Evolutionary conservation across 179 eudicot genomes (phyloP).

Genomic region (Beta lomatogona): DNA sequence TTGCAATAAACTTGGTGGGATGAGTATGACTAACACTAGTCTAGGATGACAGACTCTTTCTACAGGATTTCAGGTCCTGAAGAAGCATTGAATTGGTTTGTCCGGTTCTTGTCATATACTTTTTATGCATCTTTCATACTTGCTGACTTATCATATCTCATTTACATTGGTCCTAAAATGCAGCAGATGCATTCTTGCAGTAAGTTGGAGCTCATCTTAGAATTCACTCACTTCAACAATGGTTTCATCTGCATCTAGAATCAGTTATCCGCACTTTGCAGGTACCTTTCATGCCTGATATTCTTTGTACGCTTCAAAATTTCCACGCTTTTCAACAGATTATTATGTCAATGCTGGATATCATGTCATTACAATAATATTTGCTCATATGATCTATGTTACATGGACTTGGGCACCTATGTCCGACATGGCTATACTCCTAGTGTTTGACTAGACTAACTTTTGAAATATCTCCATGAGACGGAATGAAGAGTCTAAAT

Average conservation of each 20-base stretch:
- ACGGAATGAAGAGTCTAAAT: neutral
- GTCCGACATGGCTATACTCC: neutral
- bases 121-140: neutral
- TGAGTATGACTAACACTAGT: neutral
- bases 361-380: neutral
- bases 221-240: neutral
- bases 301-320: neutral
- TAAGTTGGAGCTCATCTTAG: neutral
- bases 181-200: neutral
- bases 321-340: neutral
- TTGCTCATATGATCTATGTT: neutral
- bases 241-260: neutral
- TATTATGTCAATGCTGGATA: neutral
- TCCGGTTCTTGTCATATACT: neutral
- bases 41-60: neutral
- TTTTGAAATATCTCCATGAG: neutral
- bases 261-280: neutral
- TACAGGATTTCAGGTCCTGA: too few relatives aligned
- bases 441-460: neutral
- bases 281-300: neutral
- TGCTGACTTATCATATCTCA: neutral
- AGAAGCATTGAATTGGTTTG: too few relatives aligned
- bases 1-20: constrained; percentile 9
- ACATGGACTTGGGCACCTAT: neutral
- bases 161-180: too few relatives aligned